Percentiles rank a stretch among this genome's conserved stretches.
These are phyloP conservation scores for Pulveroboletus sp. DNA, from an alignment of 768 basidiomycete genomes.

Conservation along the genomic window DNA sequence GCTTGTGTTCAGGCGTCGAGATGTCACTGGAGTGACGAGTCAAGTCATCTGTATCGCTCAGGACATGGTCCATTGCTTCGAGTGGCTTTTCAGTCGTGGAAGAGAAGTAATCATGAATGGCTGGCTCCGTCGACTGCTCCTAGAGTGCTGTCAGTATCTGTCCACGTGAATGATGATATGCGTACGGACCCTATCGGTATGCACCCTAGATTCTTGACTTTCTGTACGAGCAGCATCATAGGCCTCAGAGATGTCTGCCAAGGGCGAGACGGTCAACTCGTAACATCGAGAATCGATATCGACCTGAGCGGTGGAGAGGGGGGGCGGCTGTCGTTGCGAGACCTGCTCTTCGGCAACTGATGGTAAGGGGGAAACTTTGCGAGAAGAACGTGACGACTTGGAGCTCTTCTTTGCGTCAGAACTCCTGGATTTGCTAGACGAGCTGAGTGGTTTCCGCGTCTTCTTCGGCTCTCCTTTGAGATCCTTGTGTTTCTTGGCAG, in stretches of 20 bases:
- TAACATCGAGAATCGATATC: constrained; percentile 72
- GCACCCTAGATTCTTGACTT: constrained; percentile 39
- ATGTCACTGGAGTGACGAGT: constrained; percentile 67
- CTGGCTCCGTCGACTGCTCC: constrained; percentile 55
- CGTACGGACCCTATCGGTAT: constrained; percentile 46
- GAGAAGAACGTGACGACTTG: constrained; percentile 33
- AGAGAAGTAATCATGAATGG: constrained; percentile 52
- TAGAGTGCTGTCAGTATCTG: constrained; percentile 21
- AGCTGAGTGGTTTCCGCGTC: constrained; percentile 46
- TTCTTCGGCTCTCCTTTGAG: constrained; percentile 51
- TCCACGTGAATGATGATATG: neutral
- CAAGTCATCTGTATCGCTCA: constrained; percentile 39
- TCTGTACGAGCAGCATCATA: constrained; percentile 46
- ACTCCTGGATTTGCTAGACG: constrained; percentile 22
- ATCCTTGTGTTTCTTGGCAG: constrained; percentile 43
- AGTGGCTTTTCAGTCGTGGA: constrained; percentile 16
- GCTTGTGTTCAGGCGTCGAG: constrained; percentile 71
- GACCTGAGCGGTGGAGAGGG: constrained; percentile 42
- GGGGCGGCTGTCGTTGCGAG: constrained; percentile 26
- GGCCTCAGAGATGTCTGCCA: constrained; percentile 73
- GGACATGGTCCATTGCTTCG: constrained; percentile 31
- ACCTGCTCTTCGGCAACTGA: constrained; percentile 52
- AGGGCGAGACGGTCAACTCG: constrained; percentile 71
- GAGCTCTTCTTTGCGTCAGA: constrained; percentile 40
- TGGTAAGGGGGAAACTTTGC: constrained; percentile 58